Base-by-base conservation (phyloP, 1,284 basidiomycete genomes). In the Cryptococcus deneoformans region DNA sequence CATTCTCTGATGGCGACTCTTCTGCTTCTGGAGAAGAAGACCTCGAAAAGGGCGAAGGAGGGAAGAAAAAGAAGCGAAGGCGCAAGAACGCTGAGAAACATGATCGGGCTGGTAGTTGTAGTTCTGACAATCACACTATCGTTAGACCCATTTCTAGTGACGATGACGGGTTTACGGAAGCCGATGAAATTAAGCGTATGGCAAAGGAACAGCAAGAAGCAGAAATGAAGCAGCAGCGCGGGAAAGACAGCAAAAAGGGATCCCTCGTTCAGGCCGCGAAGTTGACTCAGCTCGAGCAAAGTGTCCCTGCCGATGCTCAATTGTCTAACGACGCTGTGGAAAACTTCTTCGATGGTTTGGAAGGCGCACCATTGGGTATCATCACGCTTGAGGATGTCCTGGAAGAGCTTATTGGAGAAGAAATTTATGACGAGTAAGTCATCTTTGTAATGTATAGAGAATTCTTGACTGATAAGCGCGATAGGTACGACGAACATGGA, bases 331-430 rank as follows among this genome's bases (percentile, higher is more conserved):
- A 84, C 62, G 83, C 82, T 50, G 87, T 87, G 29, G 84, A 86
- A 37, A 84, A 87, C 83, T 89, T 91, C 77, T 79, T 90, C 69
- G 85, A 87, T 78, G 83, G 82, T 51, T 83, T 89, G 49, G 71
- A 75, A 56, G 72, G 88, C 87, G 72, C 86, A 83, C 91, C 91
- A 1, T 80, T 95, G 29, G 92, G 92, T 58, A 92, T 95, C 71
- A 94, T 95, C 64, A 95, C 92, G 1, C 82, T 95, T 2, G 92
- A 95, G 75, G 92, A 95, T 64, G 90, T 95, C 14, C 81, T 95
- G 8, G 92, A 95, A 83, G 90, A 92, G 70, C 81, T 92, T 7
- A 91, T 92, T 53, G 90, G 90, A 20, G 89, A 92, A 78, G 90
- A 92, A 67, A 92, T 92, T 51, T 90, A 89, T 63, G 90, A 92